These are phyloP conservation scores for Sclerotinia minor DNA, from an alignment of 2,329 filamentous ascomycete species.

Conservation along the genomic window DNA sequence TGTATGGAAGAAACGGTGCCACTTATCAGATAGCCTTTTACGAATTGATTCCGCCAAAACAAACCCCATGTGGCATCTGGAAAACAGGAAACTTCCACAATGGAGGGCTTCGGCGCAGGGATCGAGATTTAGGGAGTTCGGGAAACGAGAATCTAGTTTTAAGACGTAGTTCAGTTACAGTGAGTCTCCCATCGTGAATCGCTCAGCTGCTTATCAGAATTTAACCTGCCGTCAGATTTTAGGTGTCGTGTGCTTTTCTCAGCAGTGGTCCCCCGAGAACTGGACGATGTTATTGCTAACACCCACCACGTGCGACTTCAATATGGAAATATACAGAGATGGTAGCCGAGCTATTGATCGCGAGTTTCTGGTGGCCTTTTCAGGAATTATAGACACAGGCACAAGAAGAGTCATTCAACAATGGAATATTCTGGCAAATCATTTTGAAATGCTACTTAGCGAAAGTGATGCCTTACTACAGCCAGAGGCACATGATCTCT, in stretches of 20 bases:
- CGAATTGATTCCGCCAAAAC: rapidly evolving
- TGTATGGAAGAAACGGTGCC: not conserved
- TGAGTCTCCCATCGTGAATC: rapidly evolving
- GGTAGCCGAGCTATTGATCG: not conserved
- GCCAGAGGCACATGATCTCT: not conserved
- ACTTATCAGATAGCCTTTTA: not conserved
- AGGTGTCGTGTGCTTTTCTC: rapidly evolving
- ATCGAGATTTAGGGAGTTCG: no score
- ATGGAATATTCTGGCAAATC: not conserved
- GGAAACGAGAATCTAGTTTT: not conserved
- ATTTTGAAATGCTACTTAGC: not conserved
- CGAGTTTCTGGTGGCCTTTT: not conserved
- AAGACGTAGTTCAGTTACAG: not conserved
- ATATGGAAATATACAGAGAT: not conserved
- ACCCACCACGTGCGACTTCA: rapidly evolving
- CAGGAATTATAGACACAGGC: not conserved
- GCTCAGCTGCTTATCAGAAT: not conserved
- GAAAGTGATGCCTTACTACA: not conserved
- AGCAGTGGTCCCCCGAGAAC: not conserved
- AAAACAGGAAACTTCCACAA: not conserved
- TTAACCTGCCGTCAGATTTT: not conserved
- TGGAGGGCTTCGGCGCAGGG: no score
- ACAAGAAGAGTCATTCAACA: not conserved
- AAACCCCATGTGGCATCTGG: not conserved
- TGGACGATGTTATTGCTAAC: not conserved